Base-by-base conservation (phyloP, 164 flowering plant genomes). In the Piper betle region DNA sequence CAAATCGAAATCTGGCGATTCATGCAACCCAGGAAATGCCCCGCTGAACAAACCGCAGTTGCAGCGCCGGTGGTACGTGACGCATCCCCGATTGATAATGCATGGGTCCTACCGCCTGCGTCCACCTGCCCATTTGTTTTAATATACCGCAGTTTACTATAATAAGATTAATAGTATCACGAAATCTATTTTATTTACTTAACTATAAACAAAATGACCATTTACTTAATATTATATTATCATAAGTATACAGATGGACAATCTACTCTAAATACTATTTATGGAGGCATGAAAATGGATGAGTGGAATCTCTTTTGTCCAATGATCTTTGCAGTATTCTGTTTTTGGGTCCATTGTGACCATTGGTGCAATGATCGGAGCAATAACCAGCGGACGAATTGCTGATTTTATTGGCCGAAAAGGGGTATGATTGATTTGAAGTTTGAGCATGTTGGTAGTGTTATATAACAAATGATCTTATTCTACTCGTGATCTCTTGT, bases 291-390 rank as follows among this genome's bases (percentile, higher is more conserved):
- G 7, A 9, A 46, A 46, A 46, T 46, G 50, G 50, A 15, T 25
- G 58, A 38, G 3, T 25, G 25, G 58, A 55, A 33, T 13, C 25
- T 40, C 39, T 38, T 19, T 0, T 25, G 33, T 25, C 33, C 33
- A 3, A 62, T 16, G 25, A 4, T 12, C 46, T 41, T 4, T 62
- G 68, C 73, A 77, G 80, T 73, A 64, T 46, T 71, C 77, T 1
- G 54, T 74, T 13, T 73, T 77, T 25, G 75, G 75, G 19, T 73
- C 80, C 17, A 71, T 69, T 64, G 18, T 71, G 58, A 66, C 69
- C 6, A 43, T 77, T 62, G 79, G 79, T 1, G 77, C 75, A 3
- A 69, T 74, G 75, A 57, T 77, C 9, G 80, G 80, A 12, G 80
- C 73, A 12, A 55, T 64, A 1, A 73, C 73, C 15, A 77, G 80